Conservation (phyloP, 2,329 filamentous ascomycete species). For the Ascochyta pisi region DNA sequence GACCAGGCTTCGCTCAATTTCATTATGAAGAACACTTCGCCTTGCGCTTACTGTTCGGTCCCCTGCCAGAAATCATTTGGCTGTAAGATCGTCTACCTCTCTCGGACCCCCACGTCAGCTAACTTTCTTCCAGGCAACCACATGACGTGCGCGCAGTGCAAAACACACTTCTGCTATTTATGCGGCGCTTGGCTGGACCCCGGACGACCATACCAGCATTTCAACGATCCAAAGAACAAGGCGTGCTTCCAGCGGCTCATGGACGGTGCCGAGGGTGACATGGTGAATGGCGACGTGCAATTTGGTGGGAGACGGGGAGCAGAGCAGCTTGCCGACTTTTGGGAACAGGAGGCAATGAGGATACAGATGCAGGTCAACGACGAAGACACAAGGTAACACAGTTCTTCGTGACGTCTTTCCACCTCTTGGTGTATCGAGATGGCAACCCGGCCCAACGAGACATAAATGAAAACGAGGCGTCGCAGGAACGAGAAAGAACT, state of each 20-base stretch:
- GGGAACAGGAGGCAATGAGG: constrained; percentile 45
- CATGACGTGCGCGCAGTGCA: constrained; percentile 91
- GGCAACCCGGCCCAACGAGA: not conserved
- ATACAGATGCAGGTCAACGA: constrained; percentile 51
- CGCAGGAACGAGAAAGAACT: not conserved
- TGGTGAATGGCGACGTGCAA: constrained; percentile 53
- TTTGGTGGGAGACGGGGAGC: constrained; percentile 54
- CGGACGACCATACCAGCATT: constrained; percentile 85
- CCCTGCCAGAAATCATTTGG: constrained; percentile 90
- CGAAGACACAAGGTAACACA: constrained; percentile 25
- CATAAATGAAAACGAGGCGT: not conserved
- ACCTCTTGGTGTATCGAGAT: not conserved
- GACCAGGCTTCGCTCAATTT: constrained; percentile 89
- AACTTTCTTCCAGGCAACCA: constrained; percentile 66
- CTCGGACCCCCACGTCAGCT: constrained; percentile 72
- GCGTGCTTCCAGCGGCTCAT: constrained; percentile 84
- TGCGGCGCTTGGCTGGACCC: constrained; percentile 87
- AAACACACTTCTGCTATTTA: constrained; percentile 93
- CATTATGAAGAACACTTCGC: constrained; percentile 78
- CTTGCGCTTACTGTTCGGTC: constrained; percentile 85
- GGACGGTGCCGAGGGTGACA: constrained; percentile 85
- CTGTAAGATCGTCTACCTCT: constrained; percentile 66
- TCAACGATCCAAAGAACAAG: constrained; percentile 71
- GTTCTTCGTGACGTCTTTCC: not conserved
- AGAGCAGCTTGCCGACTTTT: constrained; percentile 51